These are phyloP conservation scores for Leucaena leucocephala DNA, from an alignment of 306 rosid genomes.

Conservation along the genomic window DNA sequence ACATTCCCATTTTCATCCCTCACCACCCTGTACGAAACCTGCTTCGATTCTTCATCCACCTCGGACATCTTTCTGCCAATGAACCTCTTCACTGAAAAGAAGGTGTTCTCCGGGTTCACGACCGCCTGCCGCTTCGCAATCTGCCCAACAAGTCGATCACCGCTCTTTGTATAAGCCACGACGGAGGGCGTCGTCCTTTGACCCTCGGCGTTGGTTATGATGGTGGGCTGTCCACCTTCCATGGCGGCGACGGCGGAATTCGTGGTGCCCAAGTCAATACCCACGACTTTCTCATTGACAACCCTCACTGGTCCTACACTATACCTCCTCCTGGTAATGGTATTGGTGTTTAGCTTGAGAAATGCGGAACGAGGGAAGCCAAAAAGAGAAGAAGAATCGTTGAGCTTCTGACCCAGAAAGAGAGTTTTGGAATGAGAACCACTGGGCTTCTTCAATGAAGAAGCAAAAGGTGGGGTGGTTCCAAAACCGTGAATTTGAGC, in stretches of 20 bases:
- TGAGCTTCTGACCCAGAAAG: constrained; percentile 59
- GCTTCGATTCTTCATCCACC: constrained; percentile 90
- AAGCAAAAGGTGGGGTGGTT: constrained; percentile 43
- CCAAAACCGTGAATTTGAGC: constrained; percentile 83
- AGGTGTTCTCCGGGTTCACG: constrained; percentile 84
- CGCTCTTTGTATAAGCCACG: constrained; percentile 88
- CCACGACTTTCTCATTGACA: constrained; percentile 82
- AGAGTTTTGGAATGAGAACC: constrained; percentile 42
- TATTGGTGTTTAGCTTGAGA: constrained; percentile 37
- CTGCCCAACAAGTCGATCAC: constrained; percentile 87
- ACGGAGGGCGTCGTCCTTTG: constrained; percentile 91
- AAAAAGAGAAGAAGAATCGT: constrained; percentile 25
- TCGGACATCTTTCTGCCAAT: constrained; percentile 91
- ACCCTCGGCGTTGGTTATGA: constrained; percentile 85
- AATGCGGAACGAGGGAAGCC: constrained; percentile 45
- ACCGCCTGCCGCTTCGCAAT: constrained; percentile 94
- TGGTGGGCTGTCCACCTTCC: constrained; percentile 91
- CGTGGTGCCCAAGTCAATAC: constrained; percentile 82
- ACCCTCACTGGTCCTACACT: constrained; percentile 53
- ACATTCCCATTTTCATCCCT: constrained; percentile 86
- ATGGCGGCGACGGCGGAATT: constrained; percentile 85
- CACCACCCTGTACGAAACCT: constrained; percentile 78
- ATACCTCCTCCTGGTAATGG: constrained; percentile 16
- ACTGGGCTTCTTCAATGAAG: constrained; percentile 38
- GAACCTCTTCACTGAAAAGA: constrained; percentile 88